Evolutionary conservation across 225 moss, liverwort and hornwort species (phyloP).

Genomic region (Pleurozium schreberi): DNA sequence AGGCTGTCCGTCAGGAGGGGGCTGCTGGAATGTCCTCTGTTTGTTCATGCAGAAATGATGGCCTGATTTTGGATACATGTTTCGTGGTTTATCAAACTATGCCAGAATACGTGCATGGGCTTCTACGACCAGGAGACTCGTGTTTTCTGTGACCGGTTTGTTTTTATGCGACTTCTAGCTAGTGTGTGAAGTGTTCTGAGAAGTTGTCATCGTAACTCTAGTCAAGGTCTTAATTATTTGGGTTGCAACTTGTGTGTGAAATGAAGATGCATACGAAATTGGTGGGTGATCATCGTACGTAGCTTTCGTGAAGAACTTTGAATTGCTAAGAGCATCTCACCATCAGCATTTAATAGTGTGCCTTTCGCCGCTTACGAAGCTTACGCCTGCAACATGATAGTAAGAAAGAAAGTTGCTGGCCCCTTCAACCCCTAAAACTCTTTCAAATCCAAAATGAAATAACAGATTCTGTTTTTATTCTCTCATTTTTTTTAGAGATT

Average conservation of each 20-base stretch:
- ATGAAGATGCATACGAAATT: neutral
- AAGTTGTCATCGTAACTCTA: too few species aligned
- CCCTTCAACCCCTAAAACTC: neutral
- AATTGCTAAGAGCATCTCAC: neutral
- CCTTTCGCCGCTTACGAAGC: neutral
- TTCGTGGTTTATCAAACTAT: conserved; percentile 1
- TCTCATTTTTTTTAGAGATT: too few species aligned
- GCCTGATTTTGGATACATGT: neutral
- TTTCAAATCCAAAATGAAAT: too few species aligned
- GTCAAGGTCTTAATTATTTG: neutral
- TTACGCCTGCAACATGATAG: neutral
- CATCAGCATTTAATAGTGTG: neutral
- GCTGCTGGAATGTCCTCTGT: neutral
- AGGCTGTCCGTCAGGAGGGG: neutral
- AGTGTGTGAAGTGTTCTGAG: neutral
- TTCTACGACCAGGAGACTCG: neutral
- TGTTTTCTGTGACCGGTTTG: neutral
- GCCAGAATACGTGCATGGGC: conserved; percentile 21
- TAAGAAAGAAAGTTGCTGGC: too few species aligned
- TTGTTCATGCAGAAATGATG: neutral
- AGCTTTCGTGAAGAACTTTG: neutral
- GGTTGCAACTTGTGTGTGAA: too few species aligned
- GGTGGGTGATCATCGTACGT: neutral
- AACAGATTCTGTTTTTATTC: too few species aligned
- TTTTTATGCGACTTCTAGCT: neutral